Conservation (phyloP, 2,329 filamentous ascomycete genomes). For the Endoconidiophora laricicola region DNA sequence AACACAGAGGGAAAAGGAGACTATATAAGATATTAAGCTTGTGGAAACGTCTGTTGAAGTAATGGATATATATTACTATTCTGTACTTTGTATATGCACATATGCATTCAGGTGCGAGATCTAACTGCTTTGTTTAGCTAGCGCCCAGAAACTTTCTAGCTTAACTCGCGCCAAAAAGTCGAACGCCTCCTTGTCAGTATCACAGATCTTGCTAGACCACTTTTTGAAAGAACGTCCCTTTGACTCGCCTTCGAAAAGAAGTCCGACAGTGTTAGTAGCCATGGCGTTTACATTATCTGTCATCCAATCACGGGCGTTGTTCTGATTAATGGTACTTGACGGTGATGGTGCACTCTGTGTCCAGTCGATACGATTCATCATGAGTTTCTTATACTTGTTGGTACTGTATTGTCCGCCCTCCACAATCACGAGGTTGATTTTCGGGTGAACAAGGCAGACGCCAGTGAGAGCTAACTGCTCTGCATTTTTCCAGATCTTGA, state of each 20-base stretch:
- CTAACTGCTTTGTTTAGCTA: slow-evolving; percentile 4
- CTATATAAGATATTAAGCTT: background rate
- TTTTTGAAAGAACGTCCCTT: slow-evolving; percentile 68
- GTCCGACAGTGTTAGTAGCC: slow-evolving; percentile 59
- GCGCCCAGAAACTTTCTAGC: slow-evolving; percentile 80
- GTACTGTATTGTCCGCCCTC: slow-evolving; percentile 79
- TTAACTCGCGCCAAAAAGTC: slow-evolving; percentile 64
- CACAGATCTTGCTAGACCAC: slow-evolving; percentile 81
- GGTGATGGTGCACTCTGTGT: slow-evolving; percentile 65
- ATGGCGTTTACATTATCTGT: slow-evolving; percentile 67
- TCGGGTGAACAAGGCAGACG: slow-evolving; percentile 80
- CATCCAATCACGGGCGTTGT: slow-evolving; percentile 56
- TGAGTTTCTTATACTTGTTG: slow-evolving; percentile 75
- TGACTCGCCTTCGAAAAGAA: slow-evolving; percentile 85
- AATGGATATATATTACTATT: too few relatives aligned
- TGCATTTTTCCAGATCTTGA: slow-evolving; percentile 82
- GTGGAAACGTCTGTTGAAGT: background rate
- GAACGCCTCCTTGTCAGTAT: slow-evolving; percentile 77
- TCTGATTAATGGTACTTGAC: slow-evolving; percentile 41
- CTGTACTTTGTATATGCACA: too few relatives aligned
- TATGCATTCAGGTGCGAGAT: background rate
- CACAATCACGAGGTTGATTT: slow-evolving; percentile 75
- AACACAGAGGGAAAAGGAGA: too few relatives aligned
- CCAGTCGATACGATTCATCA: slow-evolving; percentile 91
- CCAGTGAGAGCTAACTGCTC: slow-evolving; percentile 78